Base-by-base conservation (phyloP, 108 stramenopile genomes). In the Cyclotella kingstonii region DNA sequence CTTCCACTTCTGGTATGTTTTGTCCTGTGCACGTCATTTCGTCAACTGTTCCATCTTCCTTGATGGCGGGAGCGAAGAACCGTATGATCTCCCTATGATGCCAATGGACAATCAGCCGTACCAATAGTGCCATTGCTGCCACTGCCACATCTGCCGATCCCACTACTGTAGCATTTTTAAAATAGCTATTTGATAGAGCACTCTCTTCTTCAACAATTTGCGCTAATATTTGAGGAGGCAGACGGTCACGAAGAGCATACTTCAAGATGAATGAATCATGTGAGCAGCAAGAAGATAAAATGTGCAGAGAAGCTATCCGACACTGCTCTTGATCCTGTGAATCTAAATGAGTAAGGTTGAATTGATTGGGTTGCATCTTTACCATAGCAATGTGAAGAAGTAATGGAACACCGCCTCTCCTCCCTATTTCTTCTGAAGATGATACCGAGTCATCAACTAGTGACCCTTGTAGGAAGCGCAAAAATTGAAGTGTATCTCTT, bases 401-500 rank as follows among this genome's bases (percentile, higher is more conserved):
- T 8, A 74, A 12, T 31, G 63, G 46, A 1, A 91, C 84, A 4
- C 86, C 90, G 8, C 70, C 80, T 26, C 80, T 47, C 26, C 81
- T 58, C 34, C 86, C 86, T 11, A 91, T 66, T 63, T 91, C 90
- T 81, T 86, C 80, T n/a, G 77, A 62, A 3, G 74, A 76, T 0
- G 79, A 73, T 26, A 62, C 44, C 29, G 35, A 35, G 65, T 91
- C 87, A 23, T 81, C 75, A 29, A 77, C 62, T 21, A 91, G 63
- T 18, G 86, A 59, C 7, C 74, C 82, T 33, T 86, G 60, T n/a
- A 91, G 23, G 4, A 84, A 57, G 17, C 72, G 58, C 22, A 73
- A 36, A 38, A 46, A 73, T 38, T 41, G 22, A 7, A 76, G 33
- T 11, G 60, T n/a, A n/a, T n/a, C 65, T 38, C 55, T 56, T 15